phyloP scores from a whole-genome alignment of 257 asterid genomes.

The Solanum lignicaule region DNA sequence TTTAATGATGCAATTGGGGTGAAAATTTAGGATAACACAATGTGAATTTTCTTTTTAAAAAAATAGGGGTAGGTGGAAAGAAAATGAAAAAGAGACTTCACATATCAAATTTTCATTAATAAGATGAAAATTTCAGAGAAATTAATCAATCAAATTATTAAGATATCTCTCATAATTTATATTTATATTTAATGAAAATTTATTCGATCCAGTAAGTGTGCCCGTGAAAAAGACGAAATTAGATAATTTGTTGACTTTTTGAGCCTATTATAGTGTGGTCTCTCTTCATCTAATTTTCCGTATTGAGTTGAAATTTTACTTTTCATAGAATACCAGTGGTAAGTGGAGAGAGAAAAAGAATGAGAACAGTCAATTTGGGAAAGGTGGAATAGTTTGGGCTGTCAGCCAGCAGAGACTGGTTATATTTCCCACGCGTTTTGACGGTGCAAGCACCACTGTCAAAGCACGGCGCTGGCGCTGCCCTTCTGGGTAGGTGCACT shows the following conservation, averaged over 20 bases:
- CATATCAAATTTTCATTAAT: no score
- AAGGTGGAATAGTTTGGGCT: neutral
- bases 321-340: neutral
- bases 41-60: neutral
- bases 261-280: neutral
- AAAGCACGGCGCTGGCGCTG: neutral
- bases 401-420: neutral
- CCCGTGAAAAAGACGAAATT: no score
- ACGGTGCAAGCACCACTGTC: neutral
- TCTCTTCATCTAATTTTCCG: no score
- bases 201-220: neutral
- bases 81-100: no score
- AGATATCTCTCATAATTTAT: no score
- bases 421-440: constrained; percentile 7
- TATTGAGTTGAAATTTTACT: neutral
- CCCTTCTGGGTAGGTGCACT: neutral
- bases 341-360: neutral
- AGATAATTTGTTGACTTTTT: no score
- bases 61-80: neutral
- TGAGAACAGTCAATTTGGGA: neutral
- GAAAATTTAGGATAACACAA: no score
- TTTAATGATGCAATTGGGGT: no score
- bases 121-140: neutral
- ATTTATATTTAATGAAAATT: no score
- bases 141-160: no score